These are phyloP conservation scores for Boletus vinaceobasis DNA, from an alignment of 768 basidiomycete species.

Conservation along the genomic window DNA sequence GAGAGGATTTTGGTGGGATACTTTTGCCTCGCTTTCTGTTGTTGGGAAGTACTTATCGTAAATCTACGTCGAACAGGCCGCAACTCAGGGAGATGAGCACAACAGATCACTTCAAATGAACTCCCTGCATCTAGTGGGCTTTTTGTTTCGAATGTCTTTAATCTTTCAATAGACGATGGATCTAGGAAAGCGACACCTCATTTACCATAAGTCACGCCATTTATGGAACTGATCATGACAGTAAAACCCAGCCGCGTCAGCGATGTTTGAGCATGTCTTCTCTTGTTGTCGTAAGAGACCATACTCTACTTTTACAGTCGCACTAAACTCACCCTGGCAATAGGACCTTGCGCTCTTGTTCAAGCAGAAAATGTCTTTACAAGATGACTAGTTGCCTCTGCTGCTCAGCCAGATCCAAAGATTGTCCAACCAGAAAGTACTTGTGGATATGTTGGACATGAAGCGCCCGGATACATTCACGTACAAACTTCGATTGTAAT, in stretches of 20 bases:
- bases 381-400: neutral
- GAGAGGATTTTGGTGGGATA: constrained; percentile 25
- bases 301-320: neutral
- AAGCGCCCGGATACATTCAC: neutral
- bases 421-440: neutral
- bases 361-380: neutral
- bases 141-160: neutral
- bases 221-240: neutral
- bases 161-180: neutral
- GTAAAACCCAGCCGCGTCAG: neutral
- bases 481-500: constrained; percentile 5
- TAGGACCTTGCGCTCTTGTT: constrained; percentile 26
- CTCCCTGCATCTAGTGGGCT: neutral
- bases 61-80: constrained; percentile 8
- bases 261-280: constrained; percentile 18
- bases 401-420: neutral
- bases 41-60: constrained; percentile 9
- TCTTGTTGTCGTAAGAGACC: constrained; percentile 22
- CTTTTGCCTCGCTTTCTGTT: neutral
- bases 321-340: constrained; percentile 1
- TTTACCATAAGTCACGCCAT: constrained; percentile 3
- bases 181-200: constrained; percentile 9
- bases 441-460: neutral
- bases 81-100: neutral
- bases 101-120: neutral